Base-by-base conservation (phyloP, 352 stramenopile genomes). In the Pelagophyceae sp. region DNA sequence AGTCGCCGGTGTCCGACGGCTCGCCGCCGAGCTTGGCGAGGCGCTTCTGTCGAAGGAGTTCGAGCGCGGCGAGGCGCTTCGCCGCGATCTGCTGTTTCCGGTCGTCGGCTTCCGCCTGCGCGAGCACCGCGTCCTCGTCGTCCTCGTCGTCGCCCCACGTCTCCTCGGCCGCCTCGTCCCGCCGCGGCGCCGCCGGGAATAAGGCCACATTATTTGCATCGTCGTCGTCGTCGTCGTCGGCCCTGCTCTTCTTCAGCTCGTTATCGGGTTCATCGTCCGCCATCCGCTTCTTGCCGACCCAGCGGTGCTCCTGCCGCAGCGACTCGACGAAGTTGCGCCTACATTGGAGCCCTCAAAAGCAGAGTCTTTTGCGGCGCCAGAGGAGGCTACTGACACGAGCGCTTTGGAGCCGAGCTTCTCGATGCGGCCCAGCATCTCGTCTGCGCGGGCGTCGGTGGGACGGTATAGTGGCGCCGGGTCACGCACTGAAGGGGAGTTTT, bases 391-490 rank as follows among this genome's bases (percentile, higher is more conserved):
- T n/a, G n/a, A n/a, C 11, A 67, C 58, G 29, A n/a, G 27, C 11
- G 58, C 11, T 31, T 35, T 15, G 23, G 58, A 15, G 15, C 58
- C 58, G 29, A 67, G 31, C 58, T 67, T 67, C 23, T 67, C 58
- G 58, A 67, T 67, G 58, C 58, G 58, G 5, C 27, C 15, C 58
- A 67, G 58, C 58, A 67, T 67, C 29, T 67, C 58, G 27, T 67
- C 58, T 54, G 23, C 45, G 45, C 45, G 45, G 23, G 45, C 11
- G 45, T 54, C 23, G 11, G 11, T 54, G 45, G 45, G 45, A 11
- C 23, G 11, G 45, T 54, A 11, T 54, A 11, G 45, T 23, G 11
- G 45, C 45, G 45, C 11, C 11, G 45, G 45, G 23, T 54, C 11
- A 54, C 45, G 45, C 11, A 54, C 45, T 23, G 58, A 67, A 67